A percentile compares a stretch with the other conserved stretches of the same genome.
Evolutionary conservation across 2,329 filamentous ascomycete genomes (phyloP).

Genomic region (Arachnopeziza araneosa): DNA sequence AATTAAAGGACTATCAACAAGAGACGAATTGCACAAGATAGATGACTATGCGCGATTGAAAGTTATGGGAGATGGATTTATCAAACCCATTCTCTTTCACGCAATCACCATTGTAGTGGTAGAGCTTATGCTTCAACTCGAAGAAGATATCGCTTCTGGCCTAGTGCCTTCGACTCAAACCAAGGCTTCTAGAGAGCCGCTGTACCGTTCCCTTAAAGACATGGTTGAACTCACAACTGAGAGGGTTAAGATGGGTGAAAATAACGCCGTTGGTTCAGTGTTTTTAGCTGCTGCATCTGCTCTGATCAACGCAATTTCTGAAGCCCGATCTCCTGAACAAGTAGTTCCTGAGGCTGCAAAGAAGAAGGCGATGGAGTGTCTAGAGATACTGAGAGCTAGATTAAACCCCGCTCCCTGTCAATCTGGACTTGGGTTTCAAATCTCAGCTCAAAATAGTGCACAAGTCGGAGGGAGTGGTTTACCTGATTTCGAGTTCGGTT

Average conservation of each 20-base stretch:
- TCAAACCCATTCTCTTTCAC: too few species aligned
- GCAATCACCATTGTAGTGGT: background rate
- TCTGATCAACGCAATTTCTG: background rate
- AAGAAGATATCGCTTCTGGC: background rate
- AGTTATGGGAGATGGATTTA: too few species aligned
- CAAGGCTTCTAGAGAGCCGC: background rate
- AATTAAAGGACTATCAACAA: too few species aligned
- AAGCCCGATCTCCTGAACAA: background rate
- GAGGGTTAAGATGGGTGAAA: background rate
- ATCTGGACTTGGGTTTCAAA: background rate
- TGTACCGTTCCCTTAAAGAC: background rate
- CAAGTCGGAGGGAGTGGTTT: background rate
- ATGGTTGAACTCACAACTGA: background rate
- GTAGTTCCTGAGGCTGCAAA: background rate
- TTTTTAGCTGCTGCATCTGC: background rate
- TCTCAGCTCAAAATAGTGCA: background rate
- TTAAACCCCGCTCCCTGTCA: background rate
- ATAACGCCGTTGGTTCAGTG: background rate
- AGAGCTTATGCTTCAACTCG: background rate
- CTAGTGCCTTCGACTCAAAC: background rate
- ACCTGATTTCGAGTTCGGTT: background rate
- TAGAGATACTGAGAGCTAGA: background rate
- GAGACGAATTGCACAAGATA: too few species aligned
- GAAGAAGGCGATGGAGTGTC: background rate
- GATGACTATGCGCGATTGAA: too few species aligned